Base-by-base conservation (phyloP, 2,329 filamentous ascomycete genomes). In the Penicillium fuscoglaucum region DNA sequence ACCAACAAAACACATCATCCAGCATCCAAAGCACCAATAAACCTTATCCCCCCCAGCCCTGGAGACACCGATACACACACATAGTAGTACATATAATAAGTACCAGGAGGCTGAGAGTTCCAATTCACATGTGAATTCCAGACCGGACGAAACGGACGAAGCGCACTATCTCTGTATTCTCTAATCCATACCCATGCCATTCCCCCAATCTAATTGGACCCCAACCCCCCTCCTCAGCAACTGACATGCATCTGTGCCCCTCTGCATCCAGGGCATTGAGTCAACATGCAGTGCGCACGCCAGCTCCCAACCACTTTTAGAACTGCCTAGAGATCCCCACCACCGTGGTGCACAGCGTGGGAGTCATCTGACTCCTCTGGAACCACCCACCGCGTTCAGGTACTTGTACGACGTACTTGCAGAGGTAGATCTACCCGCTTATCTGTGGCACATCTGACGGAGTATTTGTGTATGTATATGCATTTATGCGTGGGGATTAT, bases 331-430 rank as follows among this genome's bases (percentile, higher is more conserved):
- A 52, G 39, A 50, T 26, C 24, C 40, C 47, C 21, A 33, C n/a
- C 51, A 28, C 39, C 8, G 4, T 29, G 17, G 44, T 58, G 40
- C 56, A 61, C 55, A 39, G 52, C 55, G 54, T 62, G 55, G 43
- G 45, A 55, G 61, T 66, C 64, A 65, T 62, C 58, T 66, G 64
- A 66, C 63, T 54, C 28, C 44, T 28, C 47, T 44, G 49, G 61
- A 59, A 56, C 61, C 61, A 62, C 43, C 57, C 57, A 41, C n/a
- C 6, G 39, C 13, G 39, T 13, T 28, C 46, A 37, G 46, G 46
- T 51, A 52, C 37, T 35, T 44, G 46, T 50, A n/a, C 45, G 31
- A 49, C 44, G 1, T 52, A 37, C 21, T 50, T 52, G 26, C 26
- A 31, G 33, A 52, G 26, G 41, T 57, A 46, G 41, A 57, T 46